phyloP scores from a whole-genome alignment of 345 rosid genomes.

The Balakata baccata region DNA sequence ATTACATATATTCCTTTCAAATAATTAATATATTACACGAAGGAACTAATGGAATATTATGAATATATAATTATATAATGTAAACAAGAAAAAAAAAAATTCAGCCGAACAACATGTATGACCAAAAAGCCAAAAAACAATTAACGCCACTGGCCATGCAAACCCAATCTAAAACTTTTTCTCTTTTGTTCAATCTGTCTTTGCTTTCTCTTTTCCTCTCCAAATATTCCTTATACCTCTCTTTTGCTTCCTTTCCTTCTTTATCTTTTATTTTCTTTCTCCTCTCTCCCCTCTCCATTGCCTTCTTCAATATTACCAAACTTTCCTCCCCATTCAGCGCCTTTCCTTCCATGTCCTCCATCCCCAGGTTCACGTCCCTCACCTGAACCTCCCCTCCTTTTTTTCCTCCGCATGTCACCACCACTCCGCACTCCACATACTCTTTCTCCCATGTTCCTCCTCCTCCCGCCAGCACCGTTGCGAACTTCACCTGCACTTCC shows the following conservation, averaged over 20 bases:
- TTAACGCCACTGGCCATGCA: constrained; percentile 36
- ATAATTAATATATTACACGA: no score
- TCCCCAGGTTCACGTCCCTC: constrained; percentile 61
- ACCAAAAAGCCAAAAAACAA: constrained; percentile 53
- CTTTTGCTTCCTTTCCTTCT: constrained; percentile 29
- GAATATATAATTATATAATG: no score
- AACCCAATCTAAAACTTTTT: constrained; percentile 25
- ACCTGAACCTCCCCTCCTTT: constrained; percentile 62
- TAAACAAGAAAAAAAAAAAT: neutral
- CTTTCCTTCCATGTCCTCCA: constrained; percentile 80
- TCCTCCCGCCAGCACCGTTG: constrained; percentile 35
- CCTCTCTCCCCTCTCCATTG: constrained; percentile 44
- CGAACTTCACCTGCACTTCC: constrained; percentile 49
- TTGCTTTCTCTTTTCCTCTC: constrained; percentile 41
- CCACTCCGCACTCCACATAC: constrained; percentile 40
- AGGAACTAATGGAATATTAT: no score
- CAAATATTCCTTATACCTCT: constrained; percentile 41
- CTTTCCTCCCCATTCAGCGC: constrained; percentile 65
- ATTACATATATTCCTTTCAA: no score
- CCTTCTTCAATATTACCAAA: constrained; percentile 50
- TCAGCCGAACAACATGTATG: constrained; percentile 43
- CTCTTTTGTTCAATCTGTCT: constrained; percentile 32
- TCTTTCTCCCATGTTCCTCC: constrained; percentile 26
- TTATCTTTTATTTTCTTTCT: neutral
- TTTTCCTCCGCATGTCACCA: constrained; percentile 45